phyloP scores from a whole-genome alignment of 2,329 filamentous ascomycete genomes.

The Laburnicola sp. region DNA sequence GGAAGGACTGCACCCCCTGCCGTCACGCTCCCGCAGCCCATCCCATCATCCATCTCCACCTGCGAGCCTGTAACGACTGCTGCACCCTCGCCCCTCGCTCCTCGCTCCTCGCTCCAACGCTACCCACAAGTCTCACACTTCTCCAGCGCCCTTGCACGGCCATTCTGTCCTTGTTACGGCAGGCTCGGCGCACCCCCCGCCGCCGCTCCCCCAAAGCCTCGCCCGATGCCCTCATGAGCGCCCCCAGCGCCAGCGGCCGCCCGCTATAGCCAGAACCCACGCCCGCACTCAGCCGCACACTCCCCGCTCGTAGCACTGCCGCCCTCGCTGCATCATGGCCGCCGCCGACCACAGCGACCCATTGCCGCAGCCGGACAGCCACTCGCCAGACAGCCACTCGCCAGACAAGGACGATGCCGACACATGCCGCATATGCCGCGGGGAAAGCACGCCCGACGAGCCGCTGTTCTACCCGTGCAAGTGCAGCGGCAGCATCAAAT shows the following conservation, averaged over 20 bases:
- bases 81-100: no score
- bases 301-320: no score
- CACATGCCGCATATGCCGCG: slow-evolving; percentile 96
- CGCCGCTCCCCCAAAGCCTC: slow-evolving; percentile 1
- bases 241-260: slow-evolving; percentile 8
- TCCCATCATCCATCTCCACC: no score
- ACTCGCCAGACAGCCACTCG: slow-evolving; percentile 30
- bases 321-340: neutral
- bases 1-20: no score
- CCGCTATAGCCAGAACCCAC: no score
- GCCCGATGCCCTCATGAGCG: slow-evolving; percentile 4
- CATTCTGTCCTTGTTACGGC: no score
- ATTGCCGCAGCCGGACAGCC: slow-evolving; percentile 42
- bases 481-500: slow-evolving; percentile 98
- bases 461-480: slow-evolving; percentile 97
- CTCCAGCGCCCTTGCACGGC: no score
- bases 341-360: slow-evolving; percentile 48
- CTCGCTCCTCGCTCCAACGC: no score
- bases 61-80: no score
- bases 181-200: neutral
- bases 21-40: no score
- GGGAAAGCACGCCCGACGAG: slow-evolving; percentile 79
- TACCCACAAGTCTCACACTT: no score
- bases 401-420: slow-evolving; percentile 61
- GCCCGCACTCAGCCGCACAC: neutral